These are phyloP conservation scores for Neophaeococcomyces mojaviensis DNA, from an alignment of 2,329 filamentous ascomycete species.

Conservation along the genomic window DNA sequence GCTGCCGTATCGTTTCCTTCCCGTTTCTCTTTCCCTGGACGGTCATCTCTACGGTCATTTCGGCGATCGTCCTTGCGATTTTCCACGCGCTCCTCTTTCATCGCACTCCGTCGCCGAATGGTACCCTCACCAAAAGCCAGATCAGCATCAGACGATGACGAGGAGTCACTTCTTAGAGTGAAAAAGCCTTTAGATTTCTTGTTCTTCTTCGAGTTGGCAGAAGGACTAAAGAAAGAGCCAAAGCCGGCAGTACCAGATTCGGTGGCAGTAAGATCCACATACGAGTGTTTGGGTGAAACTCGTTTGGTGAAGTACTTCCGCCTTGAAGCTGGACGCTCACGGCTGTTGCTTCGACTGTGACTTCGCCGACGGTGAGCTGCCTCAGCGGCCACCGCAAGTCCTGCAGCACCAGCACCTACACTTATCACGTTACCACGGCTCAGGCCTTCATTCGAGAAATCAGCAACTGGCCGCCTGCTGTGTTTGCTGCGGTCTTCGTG, in stretches of 20 bases:
- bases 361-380: slow-evolving; percentile 23
- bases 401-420: slow-evolving; percentile 30
- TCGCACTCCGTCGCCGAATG: slow-evolving; percentile 24
- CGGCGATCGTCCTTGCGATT: slow-evolving; percentile 28
- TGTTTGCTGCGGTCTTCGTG: neutral
- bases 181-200: slow-evolving; percentile 43
- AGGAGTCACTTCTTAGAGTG: slow-evolving; percentile 56
- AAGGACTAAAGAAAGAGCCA: slow-evolving; percentile 57
- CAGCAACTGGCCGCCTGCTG: slow-evolving; percentile 11
- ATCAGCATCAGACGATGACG: slow-evolving; percentile 61
- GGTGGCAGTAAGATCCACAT: slow-evolving; percentile 58
- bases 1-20: slow-evolving; percentile 32
- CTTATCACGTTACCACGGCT: slow-evolving; percentile 30
- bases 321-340: slow-evolving; percentile 32
- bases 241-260: slow-evolving; percentile 49
- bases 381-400: slow-evolving; percentile 32
- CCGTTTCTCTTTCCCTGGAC: slow-evolving; percentile 18
- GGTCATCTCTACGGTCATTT: slow-evolving; percentile 27
- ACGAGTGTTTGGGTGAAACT: slow-evolving; percentile 52
- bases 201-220: slow-evolving; percentile 43
- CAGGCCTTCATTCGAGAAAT: slow-evolving; percentile 14
- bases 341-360: slow-evolving; percentile 25
- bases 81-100: slow-evolving; percentile 25
- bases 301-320: slow-evolving; percentile 26
- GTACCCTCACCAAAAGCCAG: slow-evolving; percentile 59